A percentile compares a stretch with the other conserved stretches of the same genome.
Conservation (phyloP, 768 basidiomycete genomes). For the Cubamyces sp. region DNA sequence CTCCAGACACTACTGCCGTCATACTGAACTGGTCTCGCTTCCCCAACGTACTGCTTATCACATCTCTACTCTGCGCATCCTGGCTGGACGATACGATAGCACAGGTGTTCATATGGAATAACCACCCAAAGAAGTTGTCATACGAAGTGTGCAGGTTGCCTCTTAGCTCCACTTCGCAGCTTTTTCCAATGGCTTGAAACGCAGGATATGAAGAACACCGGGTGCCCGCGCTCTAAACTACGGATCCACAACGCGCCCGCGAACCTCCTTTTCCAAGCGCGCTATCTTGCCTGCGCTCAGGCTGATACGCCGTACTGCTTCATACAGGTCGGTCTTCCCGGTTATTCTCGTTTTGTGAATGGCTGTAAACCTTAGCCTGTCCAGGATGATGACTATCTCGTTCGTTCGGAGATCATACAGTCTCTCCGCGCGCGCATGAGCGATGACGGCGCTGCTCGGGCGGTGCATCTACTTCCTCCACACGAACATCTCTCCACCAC, state of each 20-base stretch:
- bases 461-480: slow-evolving; percentile 61
- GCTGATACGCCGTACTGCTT: slow-evolving; percentile 60
- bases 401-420: slow-evolving; percentile 59
- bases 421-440: slow-evolving; percentile 49
- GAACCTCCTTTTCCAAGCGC: slow-evolving; percentile 65
- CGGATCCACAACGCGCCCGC: slow-evolving; percentile 58
- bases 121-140: slow-evolving; percentile 49
- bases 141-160: slow-evolving; percentile 43
- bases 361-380: neutral
- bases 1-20: slow-evolving; percentile 55
- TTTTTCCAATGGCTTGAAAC: slow-evolving; percentile 1
- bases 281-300: slow-evolving; percentile 59
- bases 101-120: slow-evolving; percentile 65
- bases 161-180: neutral
- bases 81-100: slow-evolving; percentile 50
- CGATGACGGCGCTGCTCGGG: slow-evolving; percentile 27
- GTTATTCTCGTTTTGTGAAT: slow-evolving; percentile 6
- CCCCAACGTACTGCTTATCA: slow-evolving; percentile 60
- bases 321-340: slow-evolving; percentile 51
- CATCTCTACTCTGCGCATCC: slow-evolving; percentile 52
- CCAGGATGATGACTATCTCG: slow-evolving; percentile 72
- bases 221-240: slow-evolving; percentile 49
- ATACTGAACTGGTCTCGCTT: slow-evolving; percentile 72
- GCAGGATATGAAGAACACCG: slow-evolving; percentile 44
- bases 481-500: slow-evolving; percentile 62